Evolutionary conservation across 1,284 basidiomycete species (phyloP).

Genomic region (Caloboletus firmus): DNA sequence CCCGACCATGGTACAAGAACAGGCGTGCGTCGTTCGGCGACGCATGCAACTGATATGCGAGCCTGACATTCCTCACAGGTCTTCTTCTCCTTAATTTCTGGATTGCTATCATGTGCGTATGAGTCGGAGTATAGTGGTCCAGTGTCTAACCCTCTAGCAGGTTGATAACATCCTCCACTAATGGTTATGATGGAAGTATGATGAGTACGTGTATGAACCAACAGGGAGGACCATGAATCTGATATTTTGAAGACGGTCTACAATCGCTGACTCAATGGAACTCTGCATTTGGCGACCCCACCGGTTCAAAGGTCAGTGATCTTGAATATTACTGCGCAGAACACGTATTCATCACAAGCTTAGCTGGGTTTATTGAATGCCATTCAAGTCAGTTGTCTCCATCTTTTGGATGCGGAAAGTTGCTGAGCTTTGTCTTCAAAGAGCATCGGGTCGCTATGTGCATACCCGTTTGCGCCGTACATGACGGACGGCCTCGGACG

Average conservation of each 20-base stretch:
- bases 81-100: background rate
- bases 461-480: constrained; percentile 52
- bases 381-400: constrained; percentile 53
- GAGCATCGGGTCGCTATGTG: background rate
- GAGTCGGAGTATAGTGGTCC: background rate
- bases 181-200: constrained; percentile 73
- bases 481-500: constrained; percentile 64
- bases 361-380: constrained; percentile 68
- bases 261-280: constrained; percentile 64
- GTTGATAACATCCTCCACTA: constrained; percentile 68
- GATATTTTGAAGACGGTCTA: constrained; percentile 45
- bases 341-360: background rate
- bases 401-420: background rate
- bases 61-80: background rate
- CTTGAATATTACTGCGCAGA: background rate
- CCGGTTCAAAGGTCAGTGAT: constrained; percentile 39
- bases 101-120: background rate
- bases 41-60: background rate
- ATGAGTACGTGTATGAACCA: constrained; percentile 42
- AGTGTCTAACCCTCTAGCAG: background rate
- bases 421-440: background rate
- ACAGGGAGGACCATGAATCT: background rate
- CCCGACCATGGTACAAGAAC: background rate
- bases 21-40: background rate
- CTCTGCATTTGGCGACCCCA: constrained; percentile 52